Percentiles rank a stretch among this genome's conserved stretches.
These are phyloP conservation scores for Claviceps fusiformis DNA, from an alignment of 2,329 filamentous ascomycete genomes.

Conservation along the genomic window DNA sequence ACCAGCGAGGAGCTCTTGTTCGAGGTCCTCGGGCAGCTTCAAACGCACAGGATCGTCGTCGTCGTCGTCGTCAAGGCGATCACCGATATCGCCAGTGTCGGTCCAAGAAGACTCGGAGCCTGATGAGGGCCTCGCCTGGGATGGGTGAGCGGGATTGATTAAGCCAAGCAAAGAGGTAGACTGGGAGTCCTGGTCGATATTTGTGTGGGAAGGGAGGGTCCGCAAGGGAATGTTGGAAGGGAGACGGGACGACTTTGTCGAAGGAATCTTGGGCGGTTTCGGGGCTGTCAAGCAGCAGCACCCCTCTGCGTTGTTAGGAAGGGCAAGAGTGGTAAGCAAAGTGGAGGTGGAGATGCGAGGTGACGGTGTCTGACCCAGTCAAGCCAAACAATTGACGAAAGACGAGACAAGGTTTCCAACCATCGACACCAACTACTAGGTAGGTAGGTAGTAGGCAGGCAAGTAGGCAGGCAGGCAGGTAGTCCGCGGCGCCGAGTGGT, in stretches of 20 bases:
- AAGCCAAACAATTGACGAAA: slow-evolving; percentile 15
- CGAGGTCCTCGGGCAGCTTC: slow-evolving; percentile 51
- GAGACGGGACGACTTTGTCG: slow-evolving; percentile 52
- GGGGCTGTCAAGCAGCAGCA: slow-evolving; percentile 69
- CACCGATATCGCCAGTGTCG: slow-evolving; percentile 87
- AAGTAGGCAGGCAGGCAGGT: not conserved
- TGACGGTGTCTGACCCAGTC: slow-evolving; percentile 13
- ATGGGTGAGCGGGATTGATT: slow-evolving; percentile 24
- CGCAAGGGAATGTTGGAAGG: slow-evolving; percentile 80
- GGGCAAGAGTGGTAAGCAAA: slow-evolving; percentile 20
- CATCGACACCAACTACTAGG: slow-evolving; percentile 1
- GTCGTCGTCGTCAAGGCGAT: slow-evolving; percentile 72
- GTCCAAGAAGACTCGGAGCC: slow-evolving; percentile 69
- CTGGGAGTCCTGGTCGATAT: slow-evolving; percentile 26
- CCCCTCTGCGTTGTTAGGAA: slow-evolving; percentile 37
- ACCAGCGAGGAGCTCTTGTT: slow-evolving; percentile 45
- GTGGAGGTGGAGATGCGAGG: slow-evolving; percentile 8
- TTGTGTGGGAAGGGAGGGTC: slow-evolving; percentile 41
- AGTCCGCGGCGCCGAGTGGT: slow-evolving; percentile 3
- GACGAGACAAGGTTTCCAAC: slow-evolving; percentile 11
- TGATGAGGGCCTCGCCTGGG: slow-evolving; percentile 34
- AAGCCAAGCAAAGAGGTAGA: slow-evolving; percentile 22
- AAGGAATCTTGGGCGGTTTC: slow-evolving; percentile 73
- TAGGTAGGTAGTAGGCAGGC: not conserved
- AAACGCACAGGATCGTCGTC: slow-evolving; percentile 69